Conservation (phyloP, 2,329 filamentous ascomycete genomes). For the Berkeleyomyces basicola region DNA sequence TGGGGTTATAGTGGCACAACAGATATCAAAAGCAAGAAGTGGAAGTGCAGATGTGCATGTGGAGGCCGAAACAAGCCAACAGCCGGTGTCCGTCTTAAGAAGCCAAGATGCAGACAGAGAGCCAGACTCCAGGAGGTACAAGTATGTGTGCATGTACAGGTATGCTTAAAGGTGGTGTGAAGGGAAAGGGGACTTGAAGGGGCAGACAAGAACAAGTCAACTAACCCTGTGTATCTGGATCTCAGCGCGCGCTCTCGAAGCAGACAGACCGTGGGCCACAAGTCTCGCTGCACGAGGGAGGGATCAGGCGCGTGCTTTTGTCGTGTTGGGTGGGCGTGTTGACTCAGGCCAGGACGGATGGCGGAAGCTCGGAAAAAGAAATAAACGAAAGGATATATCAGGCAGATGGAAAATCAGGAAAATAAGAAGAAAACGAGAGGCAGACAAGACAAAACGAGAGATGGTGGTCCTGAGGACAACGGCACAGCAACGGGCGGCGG, state of each 20-base stretch:
- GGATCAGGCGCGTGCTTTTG: neutral
- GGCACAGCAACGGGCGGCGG: slow-evolving; percentile 1
- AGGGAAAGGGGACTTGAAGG: neutral
- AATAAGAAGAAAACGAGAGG: neutral
- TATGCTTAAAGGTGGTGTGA: neutral
- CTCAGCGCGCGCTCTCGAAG: neutral
- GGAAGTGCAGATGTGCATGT: neutral
- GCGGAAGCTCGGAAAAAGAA: neutral
- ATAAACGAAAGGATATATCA: slow-evolving; percentile 1
- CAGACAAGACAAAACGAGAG: neutral
- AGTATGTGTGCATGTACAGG: neutral
- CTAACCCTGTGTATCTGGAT: slow-evolving; percentile 1
- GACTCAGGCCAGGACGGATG: neutral
- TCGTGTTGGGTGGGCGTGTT: neutral
- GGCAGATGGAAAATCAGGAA: neutral
- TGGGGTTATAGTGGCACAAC: neutral
- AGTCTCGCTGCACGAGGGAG: neutral
- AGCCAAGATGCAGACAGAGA: neutral
- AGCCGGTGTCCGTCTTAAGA: neutral
- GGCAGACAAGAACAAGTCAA: neutral
- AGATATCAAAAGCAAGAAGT: neutral
- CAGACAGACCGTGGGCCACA: neutral
- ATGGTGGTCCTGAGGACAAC: neutral
- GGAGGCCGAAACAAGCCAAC: neutral
- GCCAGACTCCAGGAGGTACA: neutral